Base-by-base conservation (phyloP, 306 rosid genomes). In the Dicorynia guianensis region DNA sequence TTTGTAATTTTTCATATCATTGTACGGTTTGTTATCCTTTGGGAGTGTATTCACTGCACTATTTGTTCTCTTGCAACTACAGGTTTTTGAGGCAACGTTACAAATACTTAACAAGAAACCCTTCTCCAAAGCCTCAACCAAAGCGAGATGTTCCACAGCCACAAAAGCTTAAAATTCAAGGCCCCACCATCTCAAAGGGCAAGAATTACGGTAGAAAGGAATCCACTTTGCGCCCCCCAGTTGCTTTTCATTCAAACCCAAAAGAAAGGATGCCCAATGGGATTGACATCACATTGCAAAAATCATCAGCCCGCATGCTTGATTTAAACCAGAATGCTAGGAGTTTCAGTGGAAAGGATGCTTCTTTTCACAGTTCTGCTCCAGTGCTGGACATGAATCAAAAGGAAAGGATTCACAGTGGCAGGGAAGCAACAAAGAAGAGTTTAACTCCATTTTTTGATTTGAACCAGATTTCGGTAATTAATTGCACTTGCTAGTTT, bases 391-490 rank as follows among this genome's bases (percentile, higher is more conserved):
- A 90, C 81, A 74, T 83, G 76, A 84, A 88, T 52, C 89, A 84
- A 76, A 89, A 84, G 81, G 96, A 89, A 46, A 79, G 85, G 79
- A 79, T 84, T 74, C 84, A 74, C 39, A 80, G 77, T 62, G 87
- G 89, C 52, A 90, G 82, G 78, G 98, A 89, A 72, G 81, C 87
- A 5, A 14, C 85, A 11, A 87, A 85, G 89, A 81, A 88, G 79
- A 88, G 77, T 54, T 62, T 43, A 30, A 53, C 82, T 79, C 97
- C 90, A 6, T 71, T 81, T 81, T 92, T 95, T 2, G 97, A 96
- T 85, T 84, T 96, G 92, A 96, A 96, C 93, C 93, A 96, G 80
- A 85, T 96, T 81, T 92, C 93, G 96, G 99, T 93, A 90, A 81
- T 46, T 53, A 58, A 20, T 63, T 12, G 9, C n/a, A 5, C 69